phyloP scores from a whole-genome alignment of 192 early-diverging fungal genomes.

The Dispira parvispora region DNA sequence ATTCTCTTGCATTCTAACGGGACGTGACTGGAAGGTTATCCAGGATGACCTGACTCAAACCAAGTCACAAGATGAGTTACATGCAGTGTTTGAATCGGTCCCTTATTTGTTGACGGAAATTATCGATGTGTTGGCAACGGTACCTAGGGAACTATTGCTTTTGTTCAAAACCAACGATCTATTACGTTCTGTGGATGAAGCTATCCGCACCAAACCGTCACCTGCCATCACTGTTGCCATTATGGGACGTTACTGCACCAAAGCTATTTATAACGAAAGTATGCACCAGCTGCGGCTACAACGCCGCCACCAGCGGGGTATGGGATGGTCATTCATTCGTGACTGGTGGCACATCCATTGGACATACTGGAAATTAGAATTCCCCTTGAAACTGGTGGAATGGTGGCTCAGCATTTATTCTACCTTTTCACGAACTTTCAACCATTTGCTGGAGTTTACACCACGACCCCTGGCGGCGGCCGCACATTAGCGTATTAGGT shows the following conservation, averaged over 20 bases:
- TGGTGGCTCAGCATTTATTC: not conserved
- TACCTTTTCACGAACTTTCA: no score
- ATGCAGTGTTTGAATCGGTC: conserved; percentile 35
- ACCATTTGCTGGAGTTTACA: no score
- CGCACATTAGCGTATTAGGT: no score
- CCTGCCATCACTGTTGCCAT: conserved; percentile 7
- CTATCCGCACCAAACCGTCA: not conserved
- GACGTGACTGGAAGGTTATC: conserved; percentile 66
- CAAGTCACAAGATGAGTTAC: conserved; percentile 29
- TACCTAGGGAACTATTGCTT: conserved; percentile 70
- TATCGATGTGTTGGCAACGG: conserved; percentile 60
- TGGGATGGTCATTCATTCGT: not conserved
- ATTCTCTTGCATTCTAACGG: conserved; percentile 79
- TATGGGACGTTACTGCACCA: conserved; percentile 12
- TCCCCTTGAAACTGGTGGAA: conserved; percentile 3
- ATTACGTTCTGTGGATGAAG: conserved; percentile 47
- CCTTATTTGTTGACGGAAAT: conserved; percentile 50
- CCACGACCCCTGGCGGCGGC: no score
- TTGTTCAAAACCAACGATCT: conserved; percentile 89
- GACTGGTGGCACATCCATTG: not conserved
- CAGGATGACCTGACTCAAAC: conserved; percentile 18
- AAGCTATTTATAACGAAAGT: conserved; percentile 6
- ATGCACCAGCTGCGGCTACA: not conserved
- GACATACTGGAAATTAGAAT: not conserved
- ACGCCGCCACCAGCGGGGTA: not conserved